These are phyloP conservation scores for Lactarius evosmus DNA, from an alignment of 768 basidiomycete genomes.

Conservation along the genomic window DNA sequence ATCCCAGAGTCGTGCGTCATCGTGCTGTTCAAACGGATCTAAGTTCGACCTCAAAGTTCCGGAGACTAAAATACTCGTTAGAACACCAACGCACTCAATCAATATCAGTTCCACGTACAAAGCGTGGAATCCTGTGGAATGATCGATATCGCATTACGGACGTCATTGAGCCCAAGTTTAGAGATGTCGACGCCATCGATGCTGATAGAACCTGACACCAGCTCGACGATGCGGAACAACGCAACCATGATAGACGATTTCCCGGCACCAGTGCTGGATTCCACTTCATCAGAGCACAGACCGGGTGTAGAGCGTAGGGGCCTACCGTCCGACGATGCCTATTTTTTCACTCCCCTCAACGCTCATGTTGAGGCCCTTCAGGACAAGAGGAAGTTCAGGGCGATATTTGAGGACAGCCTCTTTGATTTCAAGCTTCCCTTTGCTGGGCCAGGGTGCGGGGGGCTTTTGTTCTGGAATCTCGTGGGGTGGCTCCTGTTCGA, in stretches of 20 bases:
- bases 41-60: conserved; percentile 84
- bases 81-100: conserved; percentile 31
- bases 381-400: conserved; percentile 80
- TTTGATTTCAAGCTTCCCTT: conserved; percentile 71
- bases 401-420: conserved; percentile 79
- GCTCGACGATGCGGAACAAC: conserved; percentile 81
- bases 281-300: conserved; percentile 5
- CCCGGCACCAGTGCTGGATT: conserved; percentile 67
- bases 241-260: conserved; percentile 90
- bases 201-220: conserved; percentile 65
- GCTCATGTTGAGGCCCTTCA: conserved; percentile 76
- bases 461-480: conserved; percentile 59
- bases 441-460: conserved; percentile 64
- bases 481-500: conserved; percentile 82
- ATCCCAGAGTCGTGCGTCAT: conserved; percentile 83
- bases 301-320: conserved; percentile 20
- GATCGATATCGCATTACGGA: conserved; percentile 66
- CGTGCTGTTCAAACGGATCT: conserved; percentile 81
- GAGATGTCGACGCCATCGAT: conserved; percentile 87
- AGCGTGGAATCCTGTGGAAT: conserved; percentile 75
- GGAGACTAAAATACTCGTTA: conserved; percentile 47
- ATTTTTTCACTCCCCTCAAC: conserved; percentile 82
- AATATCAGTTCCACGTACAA: conserved; percentile 44
- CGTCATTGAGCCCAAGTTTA: conserved; percentile 69
- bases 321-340: conserved; percentile 74